A percentile compares a stretch with the other conserved stretches of the same genome.
phyloP scores from a whole-genome alignment of 495 filamentous ascomycete species.

The Aspergillus carlsbadensis region DNA sequence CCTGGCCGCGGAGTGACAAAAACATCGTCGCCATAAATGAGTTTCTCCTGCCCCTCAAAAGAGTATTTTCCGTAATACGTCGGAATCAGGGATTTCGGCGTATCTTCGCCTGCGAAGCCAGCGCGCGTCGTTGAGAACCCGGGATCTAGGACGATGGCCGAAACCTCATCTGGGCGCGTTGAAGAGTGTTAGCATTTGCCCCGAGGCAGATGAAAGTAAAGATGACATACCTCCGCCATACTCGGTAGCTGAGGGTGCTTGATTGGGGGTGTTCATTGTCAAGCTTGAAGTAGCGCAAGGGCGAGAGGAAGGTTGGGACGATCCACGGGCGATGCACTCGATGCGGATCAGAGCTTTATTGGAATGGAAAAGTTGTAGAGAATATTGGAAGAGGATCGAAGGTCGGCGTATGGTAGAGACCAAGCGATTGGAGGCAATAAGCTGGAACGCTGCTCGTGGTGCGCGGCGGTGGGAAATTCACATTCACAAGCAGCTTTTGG shows the following conservation, averaged over 20 bases:
- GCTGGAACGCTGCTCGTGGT: not conserved
- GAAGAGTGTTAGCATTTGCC: conserved; percentile 15
- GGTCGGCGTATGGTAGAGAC: not conserved
- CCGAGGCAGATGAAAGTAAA: not conserved
- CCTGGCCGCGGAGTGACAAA: conserved; percentile 73
- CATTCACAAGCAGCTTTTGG: conserved; percentile 4
- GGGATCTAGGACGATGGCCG: conserved; percentile 92
- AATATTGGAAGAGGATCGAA: not conserved
- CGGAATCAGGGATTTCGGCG: conserved; percentile 87
- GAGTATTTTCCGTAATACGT: conserved; percentile 74
- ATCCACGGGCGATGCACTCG: not conserved
- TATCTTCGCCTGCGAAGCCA: conserved; percentile 96
- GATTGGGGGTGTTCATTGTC: conserved; percentile 49
- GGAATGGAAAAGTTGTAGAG: not conserved
- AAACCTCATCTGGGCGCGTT: conserved; percentile 77
- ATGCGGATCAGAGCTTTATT: not conserved
- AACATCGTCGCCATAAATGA: conserved; percentile 82
- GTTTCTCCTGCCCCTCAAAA: conserved; percentile 55
- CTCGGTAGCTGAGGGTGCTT: conserved; percentile 64
- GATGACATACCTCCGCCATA: conserved; percentile 75
- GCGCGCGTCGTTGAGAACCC: conserved; percentile 89
- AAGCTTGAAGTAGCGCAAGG: not conserved
- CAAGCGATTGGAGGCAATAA: not conserved
- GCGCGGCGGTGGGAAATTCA: conserved; percentile 8
- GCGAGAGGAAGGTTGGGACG: not conserved